Percentiles rank a stretch among this genome's conserved stretches.
Evolutionary conservation across 805 yeast species (phyloP).

Genomic region (Barnettozyma populi): DNA sequence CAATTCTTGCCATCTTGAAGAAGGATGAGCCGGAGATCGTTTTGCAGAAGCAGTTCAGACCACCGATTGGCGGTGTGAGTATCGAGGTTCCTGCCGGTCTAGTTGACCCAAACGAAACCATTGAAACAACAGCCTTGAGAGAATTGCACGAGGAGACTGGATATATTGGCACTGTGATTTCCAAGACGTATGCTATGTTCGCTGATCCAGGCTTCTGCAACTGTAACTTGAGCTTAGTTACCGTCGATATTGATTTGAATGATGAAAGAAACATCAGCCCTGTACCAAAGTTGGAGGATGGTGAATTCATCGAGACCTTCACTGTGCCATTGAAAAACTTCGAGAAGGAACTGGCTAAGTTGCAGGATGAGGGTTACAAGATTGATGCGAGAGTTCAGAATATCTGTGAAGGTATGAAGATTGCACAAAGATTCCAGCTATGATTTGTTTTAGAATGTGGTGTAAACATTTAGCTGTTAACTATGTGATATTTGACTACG

Average conservation of each 20-base stretch:
- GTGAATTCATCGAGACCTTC: conserved; percentile 90
- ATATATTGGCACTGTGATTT: conserved; percentile 60
- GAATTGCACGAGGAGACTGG: conserved; percentile 94
- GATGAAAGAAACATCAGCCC: conserved; percentile 67
- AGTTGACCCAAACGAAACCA: conserved; percentile 75
- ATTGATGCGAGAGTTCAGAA: conserved; percentile 87
- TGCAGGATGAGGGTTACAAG: conserved; percentile 62
- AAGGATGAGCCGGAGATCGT: conserved; percentile 38
- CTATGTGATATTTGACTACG: too few relatives aligned
- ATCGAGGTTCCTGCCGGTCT: conserved; percentile 95
- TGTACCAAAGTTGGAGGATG: conserved; percentile 72
- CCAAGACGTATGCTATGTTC: conserved; percentile 44
- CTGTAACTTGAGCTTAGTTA: conserved; percentile 77
- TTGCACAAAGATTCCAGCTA: conserved; percentile 40
- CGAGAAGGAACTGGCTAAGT: conserved; percentile 44
- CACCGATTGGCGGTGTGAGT: conserved; percentile 84
- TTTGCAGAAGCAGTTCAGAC: conserved; percentile 86
- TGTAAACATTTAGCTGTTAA: not conserved
- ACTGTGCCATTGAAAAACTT: conserved; percentile 58
- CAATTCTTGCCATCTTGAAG: conserved; percentile 69
- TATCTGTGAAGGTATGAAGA: conserved; percentile 71
- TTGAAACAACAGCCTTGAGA: conserved; percentile 77
- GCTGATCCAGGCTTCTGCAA: conserved; percentile 89
- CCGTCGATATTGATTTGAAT: conserved; percentile 67
- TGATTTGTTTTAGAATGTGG: not conserved